Evolutionary conservation across 768 basidiomycete species (phyloP).

Genomic region (Russula olivacea): DNA sequence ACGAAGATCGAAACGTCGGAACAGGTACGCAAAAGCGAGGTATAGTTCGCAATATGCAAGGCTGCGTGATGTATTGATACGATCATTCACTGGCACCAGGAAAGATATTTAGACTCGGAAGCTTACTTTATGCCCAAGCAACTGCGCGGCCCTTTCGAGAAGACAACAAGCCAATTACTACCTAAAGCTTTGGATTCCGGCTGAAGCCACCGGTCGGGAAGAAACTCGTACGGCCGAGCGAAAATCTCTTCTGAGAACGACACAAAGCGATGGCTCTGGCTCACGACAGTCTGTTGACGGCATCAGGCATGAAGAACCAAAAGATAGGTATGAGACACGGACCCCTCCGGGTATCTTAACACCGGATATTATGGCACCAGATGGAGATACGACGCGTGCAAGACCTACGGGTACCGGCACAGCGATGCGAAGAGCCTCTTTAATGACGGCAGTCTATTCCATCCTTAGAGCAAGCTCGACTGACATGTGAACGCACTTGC

Average conservation of each 20-base stretch:
- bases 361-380: constrained; percentile 9
- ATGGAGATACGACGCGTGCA: constrained; percentile 8
- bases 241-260: constrained; percentile 14
- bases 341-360: constrained; percentile 13
- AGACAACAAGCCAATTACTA: constrained; percentile 16
- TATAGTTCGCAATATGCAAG: constrained; percentile 25
- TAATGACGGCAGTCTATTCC: constrained; percentile 14
- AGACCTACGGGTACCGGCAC: neutral
- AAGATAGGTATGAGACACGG: neutral
- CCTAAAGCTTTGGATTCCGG: constrained; percentile 15
- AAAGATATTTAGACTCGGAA: neutral
- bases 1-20: constrained; percentile 27
- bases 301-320: neutral
- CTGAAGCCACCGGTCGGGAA: constrained; percentile 25
- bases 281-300: constrained; percentile 1
- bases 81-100: neutral
- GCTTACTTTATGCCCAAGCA: constrained; percentile 26
- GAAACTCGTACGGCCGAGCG: constrained; percentile 12
- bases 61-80: neutral
- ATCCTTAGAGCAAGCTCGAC: neutral
- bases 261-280: constrained; percentile 19
- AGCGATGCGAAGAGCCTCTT: constrained; percentile 11
- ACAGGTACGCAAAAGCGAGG: constrained; percentile 25
- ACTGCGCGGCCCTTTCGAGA: constrained; percentile 25
- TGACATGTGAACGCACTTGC: neutral